phyloP scores from a whole-genome alignment of 495 filamentous ascomycete genomes.

The Ramalina peruviana region DNA sequence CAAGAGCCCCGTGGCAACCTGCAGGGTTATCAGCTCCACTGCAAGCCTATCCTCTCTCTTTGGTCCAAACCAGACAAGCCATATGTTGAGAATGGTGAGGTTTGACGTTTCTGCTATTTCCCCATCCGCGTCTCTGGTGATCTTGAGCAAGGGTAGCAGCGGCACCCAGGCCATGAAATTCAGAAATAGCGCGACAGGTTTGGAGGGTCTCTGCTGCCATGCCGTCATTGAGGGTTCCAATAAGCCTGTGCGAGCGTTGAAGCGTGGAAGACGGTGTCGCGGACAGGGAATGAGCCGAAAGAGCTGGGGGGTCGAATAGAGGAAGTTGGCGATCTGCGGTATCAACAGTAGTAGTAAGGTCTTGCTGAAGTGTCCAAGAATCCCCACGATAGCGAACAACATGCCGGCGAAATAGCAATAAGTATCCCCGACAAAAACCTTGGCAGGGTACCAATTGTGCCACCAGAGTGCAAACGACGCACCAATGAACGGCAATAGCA shows the following conservation, averaged over 20 bases:
- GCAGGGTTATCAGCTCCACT: conserved; percentile 58
- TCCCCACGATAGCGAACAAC: conserved; percentile 94
- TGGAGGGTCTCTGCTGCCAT: conserved; percentile 58
- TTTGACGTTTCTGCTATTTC: conserved; percentile 73
- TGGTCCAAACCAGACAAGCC: conserved; percentile 91
- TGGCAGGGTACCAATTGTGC: conserved; percentile 95
- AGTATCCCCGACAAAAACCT: conserved; percentile 93
- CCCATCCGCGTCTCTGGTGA: conserved; percentile 52
- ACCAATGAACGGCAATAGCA: conserved; percentile 85
- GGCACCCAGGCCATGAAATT: conserved; percentile 48
- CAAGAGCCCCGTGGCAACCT: conserved; percentile 56
- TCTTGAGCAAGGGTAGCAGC: conserved; percentile 44
- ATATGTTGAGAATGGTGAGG: conserved; percentile 84
- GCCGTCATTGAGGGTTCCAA: conserved; percentile 72
- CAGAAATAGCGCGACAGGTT: conserved; percentile 43
- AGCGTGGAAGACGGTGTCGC: conserved; percentile 76
- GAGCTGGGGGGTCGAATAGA: conserved; percentile 84
- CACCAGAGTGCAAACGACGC: conserved; percentile 73
- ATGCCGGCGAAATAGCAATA: conserved; percentile 99
- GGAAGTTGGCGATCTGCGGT: conserved; percentile 91
- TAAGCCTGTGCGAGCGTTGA: conserved; percentile 69
- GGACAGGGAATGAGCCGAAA: conserved; percentile 84
- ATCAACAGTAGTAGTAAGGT: conserved; percentile 82
- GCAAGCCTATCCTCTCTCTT: conserved; percentile 77
- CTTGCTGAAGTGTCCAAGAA: conserved; percentile 95